Evolutionary conservation across 192 early-diverging fungal species (phyloP), one percentile per base, ranked within the genome.

Genomic region (Podila verticillata): DNA sequence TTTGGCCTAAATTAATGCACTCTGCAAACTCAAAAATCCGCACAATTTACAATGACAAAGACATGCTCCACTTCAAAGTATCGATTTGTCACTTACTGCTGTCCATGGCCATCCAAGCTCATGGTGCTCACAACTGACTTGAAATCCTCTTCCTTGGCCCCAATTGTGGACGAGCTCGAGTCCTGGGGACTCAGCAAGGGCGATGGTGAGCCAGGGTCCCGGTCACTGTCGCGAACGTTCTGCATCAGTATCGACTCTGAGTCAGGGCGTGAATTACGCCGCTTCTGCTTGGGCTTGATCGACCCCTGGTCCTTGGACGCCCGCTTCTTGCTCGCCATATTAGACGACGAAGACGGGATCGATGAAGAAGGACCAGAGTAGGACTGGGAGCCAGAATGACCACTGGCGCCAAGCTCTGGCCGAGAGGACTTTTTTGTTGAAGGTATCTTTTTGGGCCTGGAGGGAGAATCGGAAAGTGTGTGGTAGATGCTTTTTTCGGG

Each of bases 31-130:
- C 39, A 44, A 44, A 44, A 17, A 44, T 10, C 7, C 39, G 15
- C 39, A 9, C 39, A 44, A 44, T 17, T 44, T 44, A 10, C 39
- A 1, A 44, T 44, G 39, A 44, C 39, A 91, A 70, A 54, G 51
- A 54, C 20, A 19, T 24, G 51, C 51, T 24, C 39, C 19, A 36
- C 31, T 19, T 30, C 28, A 28, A 39, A 73, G 15, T n/a, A 26
- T 8, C n/a, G 65, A 57, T 30, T 22, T 57, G 57, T 57, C 59
- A 72, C 77, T 64, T 72, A 80, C 77, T 80, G 77, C 28, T 92
- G 91, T 35, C 92, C 92, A 57, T 89, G 88, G 26, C 88, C 91
- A 72, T 95, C 93, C 39, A 93, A 85, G 20, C 91, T 90, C 67
- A 95, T 74, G 34, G 90, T 88, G 22, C 90, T 90, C 39, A 90